A percentile compares a stretch with the other conserved stretches of the same genome.
phyloP scores from a whole-genome alignment of 192 early-diverging fungal species.

The Lobosporangium transversale region DNA sequence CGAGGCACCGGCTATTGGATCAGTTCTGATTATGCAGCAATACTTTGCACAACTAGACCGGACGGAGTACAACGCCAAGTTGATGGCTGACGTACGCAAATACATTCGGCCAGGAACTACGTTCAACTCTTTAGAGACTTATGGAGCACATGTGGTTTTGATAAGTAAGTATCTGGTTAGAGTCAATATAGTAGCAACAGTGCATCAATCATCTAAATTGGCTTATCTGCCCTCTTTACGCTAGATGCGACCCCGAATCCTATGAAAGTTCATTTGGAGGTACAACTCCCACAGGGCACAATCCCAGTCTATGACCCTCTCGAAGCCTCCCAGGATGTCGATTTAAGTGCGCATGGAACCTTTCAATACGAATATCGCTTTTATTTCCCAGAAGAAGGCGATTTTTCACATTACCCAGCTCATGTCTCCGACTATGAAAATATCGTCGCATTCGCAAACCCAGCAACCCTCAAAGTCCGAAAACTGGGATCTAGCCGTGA shows the following conservation, averaged over 20 bases:
- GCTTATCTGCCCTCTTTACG: background rate
- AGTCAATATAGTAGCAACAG: too few species aligned
- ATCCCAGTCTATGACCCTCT: conserved; percentile 30
- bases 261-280: conserved; percentile 47
- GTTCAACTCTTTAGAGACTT: conserved; percentile 17
- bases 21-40: conserved; percentile 32
- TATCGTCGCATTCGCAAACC: conserved; percentile 31
- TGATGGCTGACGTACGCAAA: conserved; percentile 16
- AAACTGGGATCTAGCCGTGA: background rate
- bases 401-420: conserved; percentile 49
- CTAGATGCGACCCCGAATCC: conserved; percentile 55
- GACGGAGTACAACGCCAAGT: conserved; percentile 20
- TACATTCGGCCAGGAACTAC: conserved; percentile 24
- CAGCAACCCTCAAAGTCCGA: conserved; percentile 30
- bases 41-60: conserved; percentile 18
- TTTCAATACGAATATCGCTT: conserved; percentile 50
- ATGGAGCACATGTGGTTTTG: conserved; percentile 39
- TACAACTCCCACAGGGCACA: conserved; percentile 57
- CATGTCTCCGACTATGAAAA: conserved; percentile 46
- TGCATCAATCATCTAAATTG: background rate
- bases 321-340: conserved; percentile 25
- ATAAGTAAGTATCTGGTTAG: conserved; percentile 39
- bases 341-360: conserved; percentile 22
- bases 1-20: conserved; percentile 7
- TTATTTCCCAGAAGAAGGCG: conserved; percentile 61